These are phyloP conservation scores for Colletotrichum orbiculare DNA, from an alignment of 2,329 filamentous ascomycete species.

Conservation along the genomic window DNA sequence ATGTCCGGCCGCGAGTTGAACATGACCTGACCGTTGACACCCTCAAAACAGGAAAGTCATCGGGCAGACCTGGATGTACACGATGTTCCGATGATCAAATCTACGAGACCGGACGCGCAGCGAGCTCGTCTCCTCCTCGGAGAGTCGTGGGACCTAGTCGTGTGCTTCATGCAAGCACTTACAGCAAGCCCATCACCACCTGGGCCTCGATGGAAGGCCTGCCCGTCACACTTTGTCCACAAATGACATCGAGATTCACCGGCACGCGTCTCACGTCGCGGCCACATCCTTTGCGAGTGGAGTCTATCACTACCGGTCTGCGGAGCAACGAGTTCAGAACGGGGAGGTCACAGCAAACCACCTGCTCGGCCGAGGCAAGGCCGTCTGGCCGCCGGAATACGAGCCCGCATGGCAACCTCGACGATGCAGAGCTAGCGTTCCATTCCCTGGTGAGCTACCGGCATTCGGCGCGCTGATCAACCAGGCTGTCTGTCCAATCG, in stretches of 20 bases:
- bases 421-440: conserved; percentile 6
- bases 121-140: not conserved
- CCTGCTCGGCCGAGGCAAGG: conserved; percentile 16
- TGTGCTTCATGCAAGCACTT: conserved; percentile 31
- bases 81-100: conserved; percentile 1
- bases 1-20: conserved; percentile 9
- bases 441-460: conserved; percentile 22
- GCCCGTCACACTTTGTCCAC: conserved; percentile 19
- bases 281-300: not conserved
- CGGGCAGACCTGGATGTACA: not conserved
- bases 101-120: conserved; percentile 1
- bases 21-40: not conserved
- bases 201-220: not conserved
- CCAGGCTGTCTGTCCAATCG: too few species aligned
- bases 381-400: conserved; percentile 21
- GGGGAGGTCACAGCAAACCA: conserved; percentile 1
- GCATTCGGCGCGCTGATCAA: not conserved
- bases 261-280: not conserved
- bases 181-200: not conserved
- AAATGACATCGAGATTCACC: conserved; percentile 26
- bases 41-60: conserved; percentile 25
- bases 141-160: not conserved
- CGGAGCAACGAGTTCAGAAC: not conserved
- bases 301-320: not conserved
- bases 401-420: conserved; percentile 3